Evolutionary conservation across 768 basidiomycete species (phyloP).

Genomic region (Panaeolus cyanescens): DNA sequence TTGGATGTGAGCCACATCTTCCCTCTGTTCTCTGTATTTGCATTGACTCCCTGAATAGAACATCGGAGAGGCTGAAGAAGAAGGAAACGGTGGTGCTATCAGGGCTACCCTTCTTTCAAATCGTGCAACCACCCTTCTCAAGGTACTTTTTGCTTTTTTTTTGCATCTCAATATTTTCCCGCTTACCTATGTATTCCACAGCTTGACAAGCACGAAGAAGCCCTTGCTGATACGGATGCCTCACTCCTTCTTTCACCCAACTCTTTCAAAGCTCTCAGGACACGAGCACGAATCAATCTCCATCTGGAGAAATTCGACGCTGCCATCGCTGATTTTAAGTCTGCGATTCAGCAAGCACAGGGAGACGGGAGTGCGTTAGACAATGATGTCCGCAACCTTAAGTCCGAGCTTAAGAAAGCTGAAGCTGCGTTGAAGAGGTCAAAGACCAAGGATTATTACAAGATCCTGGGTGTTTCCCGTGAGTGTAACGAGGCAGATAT

Average conservation of each 20-base stretch:
- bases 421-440: conserved; percentile 82
- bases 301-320: conserved; percentile 74
- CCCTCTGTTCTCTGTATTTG: background rate
- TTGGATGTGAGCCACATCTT: conserved; percentile 51
- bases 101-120: conserved; percentile 82
- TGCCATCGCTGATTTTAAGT: conserved; percentile 74
- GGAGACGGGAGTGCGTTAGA: conserved; percentile 59
- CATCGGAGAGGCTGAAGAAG: conserved; percentile 67
- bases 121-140: conserved; percentile 78
- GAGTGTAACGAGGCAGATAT: conserved; percentile 74
- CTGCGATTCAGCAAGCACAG: conserved; percentile 73
- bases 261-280: conserved; percentile 86
- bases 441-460: conserved; percentile 91
- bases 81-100: conserved; percentile 79
- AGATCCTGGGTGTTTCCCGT: conserved; percentile 65
- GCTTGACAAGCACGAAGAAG: conserved; percentile 67
- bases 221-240: conserved; percentile 68
- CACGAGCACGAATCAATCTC: conserved; percentile 79
- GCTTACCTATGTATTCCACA: conserved; percentile 30
- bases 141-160: conserved; percentile 42
- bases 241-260: conserved; percentile 63
- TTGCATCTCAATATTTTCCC: too few species aligned
- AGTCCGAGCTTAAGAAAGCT: conserved; percentile 73
- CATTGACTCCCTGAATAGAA: conserved; percentile 37
- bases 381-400: conserved; percentile 62